Percentiles rank a stretch among this genome's conserved stretches.
Evolutionary conservation across 2,329 filamentous ascomycete species (phyloP).

Genomic region (Sphaerulina vaccinii): DNA sequence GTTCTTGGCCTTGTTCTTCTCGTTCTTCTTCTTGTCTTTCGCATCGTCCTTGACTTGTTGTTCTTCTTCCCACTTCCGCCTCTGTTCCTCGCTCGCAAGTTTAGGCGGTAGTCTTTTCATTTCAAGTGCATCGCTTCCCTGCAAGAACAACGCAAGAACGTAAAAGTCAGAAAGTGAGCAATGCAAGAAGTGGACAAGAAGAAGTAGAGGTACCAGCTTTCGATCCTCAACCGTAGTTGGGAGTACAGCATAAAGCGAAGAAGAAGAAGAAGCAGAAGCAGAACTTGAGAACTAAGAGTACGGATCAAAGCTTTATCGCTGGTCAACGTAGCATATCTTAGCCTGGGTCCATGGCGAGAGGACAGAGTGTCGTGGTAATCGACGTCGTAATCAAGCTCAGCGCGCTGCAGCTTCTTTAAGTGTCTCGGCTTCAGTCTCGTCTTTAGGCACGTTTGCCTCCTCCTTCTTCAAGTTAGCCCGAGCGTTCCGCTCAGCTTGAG

Average conservation of each 20-base stretch:
- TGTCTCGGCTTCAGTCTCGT: background rate
- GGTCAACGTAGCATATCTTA: background rate
- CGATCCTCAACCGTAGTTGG: conserved; percentile 1
- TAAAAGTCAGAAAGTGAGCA: conserved; percentile 14
- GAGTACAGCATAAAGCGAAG: background rate
- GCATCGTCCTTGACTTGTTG: background rate
- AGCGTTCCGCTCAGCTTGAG: background rate
- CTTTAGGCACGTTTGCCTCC: background rate
- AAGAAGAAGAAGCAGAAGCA: conserved; percentile 2
- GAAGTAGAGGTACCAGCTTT: conserved; percentile 1
- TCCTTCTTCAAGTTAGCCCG: conserved; percentile 1
- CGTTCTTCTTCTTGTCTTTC: background rate
- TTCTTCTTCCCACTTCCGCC: background rate
- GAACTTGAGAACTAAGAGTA: background rate
- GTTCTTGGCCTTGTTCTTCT: background rate
- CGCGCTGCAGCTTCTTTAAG: background rate
- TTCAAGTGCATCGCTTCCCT: conserved; percentile 19
- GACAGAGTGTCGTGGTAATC: background rate
- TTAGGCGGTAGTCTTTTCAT: background rate
- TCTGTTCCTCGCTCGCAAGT: background rate
- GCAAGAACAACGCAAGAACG: conserved; percentile 14
- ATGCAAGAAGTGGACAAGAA: background rate
- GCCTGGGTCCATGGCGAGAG: background rate
- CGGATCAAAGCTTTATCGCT: conserved; percentile 6
- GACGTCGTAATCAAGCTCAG: conserved; percentile 1